Evolutionary conservation across 2,329 filamentous ascomycete genomes (phyloP).

Genomic region (Alternaria sp.): DNA sequence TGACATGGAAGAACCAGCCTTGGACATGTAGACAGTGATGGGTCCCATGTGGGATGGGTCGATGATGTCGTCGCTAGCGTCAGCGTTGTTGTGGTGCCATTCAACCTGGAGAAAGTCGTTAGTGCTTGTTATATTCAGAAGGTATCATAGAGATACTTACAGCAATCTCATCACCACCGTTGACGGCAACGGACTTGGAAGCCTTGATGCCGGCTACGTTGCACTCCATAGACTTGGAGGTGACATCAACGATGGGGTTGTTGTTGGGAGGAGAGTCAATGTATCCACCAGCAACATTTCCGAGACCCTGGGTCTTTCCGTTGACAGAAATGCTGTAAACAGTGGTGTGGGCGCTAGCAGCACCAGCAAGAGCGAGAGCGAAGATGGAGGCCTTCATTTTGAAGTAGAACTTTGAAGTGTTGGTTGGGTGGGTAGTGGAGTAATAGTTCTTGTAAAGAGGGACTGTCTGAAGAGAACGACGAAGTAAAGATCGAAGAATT

Average conservation of each 20-base stretch:
- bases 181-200: slow-evolving; percentile 55
- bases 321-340: slow-evolving; percentile 52
- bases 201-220: slow-evolving; percentile 42
- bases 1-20: slow-evolving; percentile 50
- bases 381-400: slow-evolving; percentile 44
- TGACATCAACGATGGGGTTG: slow-evolving; percentile 45
- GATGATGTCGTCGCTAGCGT: slow-evolving; percentile 58
- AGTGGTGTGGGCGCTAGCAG: slow-evolving; percentile 43
- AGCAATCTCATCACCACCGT: slow-evolving; percentile 55
- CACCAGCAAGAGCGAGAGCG: slow-evolving; percentile 39
- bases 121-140: not conserved
- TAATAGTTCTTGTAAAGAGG: slow-evolving; percentile 18
- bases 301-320: slow-evolving; percentile 45
- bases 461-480: slow-evolving; percentile 20
- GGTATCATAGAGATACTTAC: not conserved
- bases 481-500: slow-evolving; percentile 23
- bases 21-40: slow-evolving; percentile 60
- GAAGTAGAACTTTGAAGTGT: slow-evolving; percentile 5
- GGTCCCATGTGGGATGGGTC: slow-evolving; percentile 60
- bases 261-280: slow-evolving; percentile 55
- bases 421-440: slow-evolving; percentile 5
- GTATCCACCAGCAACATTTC: slow-evolving; percentile 52
- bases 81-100: slow-evolving; percentile 60
- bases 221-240: slow-evolving; percentile 44
- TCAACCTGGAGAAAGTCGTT: slow-evolving; percentile 39